These are phyloP conservation scores for Microthlaspi erraticum DNA, from an alignment of 345 rosid species.

Conservation along the genomic window DNA sequence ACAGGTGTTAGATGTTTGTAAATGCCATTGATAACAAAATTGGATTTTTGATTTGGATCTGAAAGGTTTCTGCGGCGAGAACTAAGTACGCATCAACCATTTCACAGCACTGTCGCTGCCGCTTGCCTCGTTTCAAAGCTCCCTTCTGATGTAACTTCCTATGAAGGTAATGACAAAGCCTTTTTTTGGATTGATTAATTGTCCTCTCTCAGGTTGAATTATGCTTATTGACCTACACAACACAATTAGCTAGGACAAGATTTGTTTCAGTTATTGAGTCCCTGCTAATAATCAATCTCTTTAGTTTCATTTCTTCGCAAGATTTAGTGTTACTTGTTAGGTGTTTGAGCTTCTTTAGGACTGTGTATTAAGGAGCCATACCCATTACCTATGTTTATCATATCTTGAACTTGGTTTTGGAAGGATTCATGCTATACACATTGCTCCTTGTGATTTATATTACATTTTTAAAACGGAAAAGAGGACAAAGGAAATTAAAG, in stretches of 20 bases:
- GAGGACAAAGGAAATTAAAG: background rate
- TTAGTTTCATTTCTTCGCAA: background rate
- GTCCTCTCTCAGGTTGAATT: background rate
- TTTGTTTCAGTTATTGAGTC: background rate
- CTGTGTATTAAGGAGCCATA: no score
- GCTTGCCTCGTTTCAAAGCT: constrained; percentile 77
- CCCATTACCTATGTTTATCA: no score
- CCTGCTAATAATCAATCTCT: background rate
- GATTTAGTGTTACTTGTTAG: background rate
- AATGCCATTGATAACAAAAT: constrained; percentile 14
- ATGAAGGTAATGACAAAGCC: constrained; percentile 50
- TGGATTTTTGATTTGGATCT: constrained; percentile 18
- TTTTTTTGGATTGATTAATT: background rate
- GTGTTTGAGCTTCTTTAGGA: constrained; percentile 4
- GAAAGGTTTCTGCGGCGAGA: constrained; percentile 66
- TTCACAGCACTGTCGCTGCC: constrained; percentile 65
- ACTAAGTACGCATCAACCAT: constrained; percentile 64
- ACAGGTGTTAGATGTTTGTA: no score
- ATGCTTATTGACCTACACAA: background rate
- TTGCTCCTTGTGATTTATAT: no score
- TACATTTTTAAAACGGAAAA: constrained; percentile 15
- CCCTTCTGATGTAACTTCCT: constrained; percentile 51
- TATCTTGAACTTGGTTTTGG: no score
- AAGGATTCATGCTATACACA: no score
- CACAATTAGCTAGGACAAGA: background rate